A percentile compares a stretch with the other conserved stretches of the same genome.
Conservation (phyloP, 768 basidiomycete genomes). For the Lentinus brumalis region DNA sequence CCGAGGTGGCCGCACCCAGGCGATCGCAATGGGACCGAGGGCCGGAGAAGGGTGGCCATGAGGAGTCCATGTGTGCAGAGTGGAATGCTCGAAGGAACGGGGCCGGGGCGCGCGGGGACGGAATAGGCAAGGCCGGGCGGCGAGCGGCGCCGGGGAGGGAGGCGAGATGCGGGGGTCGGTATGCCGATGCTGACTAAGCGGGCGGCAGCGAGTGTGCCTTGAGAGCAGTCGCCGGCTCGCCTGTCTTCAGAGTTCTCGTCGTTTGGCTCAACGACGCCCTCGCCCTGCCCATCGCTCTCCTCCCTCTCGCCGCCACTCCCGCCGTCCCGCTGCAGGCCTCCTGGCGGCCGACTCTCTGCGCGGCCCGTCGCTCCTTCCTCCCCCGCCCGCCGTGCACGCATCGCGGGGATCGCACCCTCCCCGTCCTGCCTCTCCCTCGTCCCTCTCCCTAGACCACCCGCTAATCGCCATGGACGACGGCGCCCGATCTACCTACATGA, state of each 20-base stretch:
- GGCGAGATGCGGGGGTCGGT: constrained; percentile 7
- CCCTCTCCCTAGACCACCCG: background rate
- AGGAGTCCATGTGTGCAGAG: constrained; percentile 16
- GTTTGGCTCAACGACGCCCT: constrained; percentile 28
- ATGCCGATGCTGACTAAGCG: constrained; percentile 24
- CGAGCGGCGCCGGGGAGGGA: background rate
- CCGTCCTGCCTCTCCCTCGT: background rate
- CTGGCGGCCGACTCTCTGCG: constrained; percentile 16
- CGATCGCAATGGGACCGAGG: background rate
- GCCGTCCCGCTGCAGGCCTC: constrained; percentile 5
- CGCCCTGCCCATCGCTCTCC: constrained; percentile 5
- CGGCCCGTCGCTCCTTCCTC: constrained; percentile 15
- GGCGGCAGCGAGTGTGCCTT: constrained; percentile 22
- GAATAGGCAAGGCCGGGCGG: background rate
- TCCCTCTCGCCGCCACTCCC: constrained; percentile 2
- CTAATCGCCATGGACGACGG: constrained; percentile 60
- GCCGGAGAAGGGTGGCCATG: constrained; percentile 17
- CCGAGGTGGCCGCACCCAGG: background rate
- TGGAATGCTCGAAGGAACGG: constrained; percentile 8
- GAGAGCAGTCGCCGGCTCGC: constrained; percentile 21
- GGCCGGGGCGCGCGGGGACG: constrained; percentile 4
- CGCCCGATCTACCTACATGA: constrained; percentile 40
- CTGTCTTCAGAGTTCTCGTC: constrained; percentile 19
- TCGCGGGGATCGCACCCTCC: constrained; percentile 13
- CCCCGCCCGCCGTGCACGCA: background rate